Base-by-base conservation (phyloP, 345 rosid species). In the Reutealis trisperma region DNA sequence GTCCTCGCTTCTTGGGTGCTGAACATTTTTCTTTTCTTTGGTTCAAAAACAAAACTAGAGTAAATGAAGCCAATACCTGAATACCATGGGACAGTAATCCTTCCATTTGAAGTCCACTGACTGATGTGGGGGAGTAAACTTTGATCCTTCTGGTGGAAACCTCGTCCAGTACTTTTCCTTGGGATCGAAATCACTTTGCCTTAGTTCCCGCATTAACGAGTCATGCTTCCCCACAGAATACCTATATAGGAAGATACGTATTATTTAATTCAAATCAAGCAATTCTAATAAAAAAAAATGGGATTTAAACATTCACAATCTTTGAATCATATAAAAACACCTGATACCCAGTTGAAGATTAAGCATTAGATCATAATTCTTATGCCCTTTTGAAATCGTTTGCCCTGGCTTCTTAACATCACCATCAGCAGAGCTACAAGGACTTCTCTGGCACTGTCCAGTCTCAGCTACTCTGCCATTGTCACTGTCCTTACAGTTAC, bases 21-120 rank as follows among this genome's bases (percentile, higher is more conserved):
- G 64, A 64, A 64, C 44, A 42, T 1, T 30, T 30, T 25, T 19
- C 19, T 70, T 70, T 22, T 51, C 8, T 70, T 32, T 54, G 8
- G 22, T 19, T 21, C 24, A 32, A n/a, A 24, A 16, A 11, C 32
- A 41, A 13, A 72, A 66, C 30, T 4, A 27, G 12, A 47, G 59
- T 8, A 41, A 44, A 42, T 63, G 10, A 37, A 45, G 42, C n/a
- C 13, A 73, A 41, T 76, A 90, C 94, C 90, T 88, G 84, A 92
- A 92, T 42, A 92, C 95, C 82, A 89, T 78, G 55, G 97, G 93
- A 65, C 93, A 90, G 76, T 90, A 92, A 80, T 92, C 94, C 81
- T 92, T 92, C 94, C 97, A 92, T 78, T 84, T 86, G 82, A 90
- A 92, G 47, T 89, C 97, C 16, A 78, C 78, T 0, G 94, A 90